Evolutionary conservation across 2,329 filamentous ascomycete species (phyloP).

Genomic region (Botrytis elliptica): DNA sequence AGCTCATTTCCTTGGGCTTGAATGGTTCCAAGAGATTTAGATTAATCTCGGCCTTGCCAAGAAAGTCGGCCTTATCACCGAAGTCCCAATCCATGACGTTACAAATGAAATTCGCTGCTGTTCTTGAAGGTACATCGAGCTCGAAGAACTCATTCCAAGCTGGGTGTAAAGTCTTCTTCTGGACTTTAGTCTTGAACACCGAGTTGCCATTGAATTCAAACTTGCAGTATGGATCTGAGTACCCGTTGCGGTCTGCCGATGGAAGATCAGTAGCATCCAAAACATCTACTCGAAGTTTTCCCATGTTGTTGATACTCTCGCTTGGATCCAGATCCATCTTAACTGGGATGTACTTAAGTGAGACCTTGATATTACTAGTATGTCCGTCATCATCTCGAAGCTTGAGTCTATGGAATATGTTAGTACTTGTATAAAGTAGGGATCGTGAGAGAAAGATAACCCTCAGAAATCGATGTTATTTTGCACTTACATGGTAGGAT

Average conservation of each 20-base stretch:
- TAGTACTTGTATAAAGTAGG: constrained; percentile 43
- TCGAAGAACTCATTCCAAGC: constrained; percentile 98
- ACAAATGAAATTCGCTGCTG: constrained; percentile 76
- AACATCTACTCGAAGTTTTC: constrained; percentile 88
- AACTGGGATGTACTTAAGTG: constrained; percentile 90
- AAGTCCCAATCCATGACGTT: constrained; percentile 96
- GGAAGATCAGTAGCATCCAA: constrained; percentile 86
- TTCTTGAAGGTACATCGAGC: constrained; percentile 76
- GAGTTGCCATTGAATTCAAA: constrained; percentile 88
- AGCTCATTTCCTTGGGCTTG: constrained; percentile 69
- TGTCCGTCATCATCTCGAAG: constrained; percentile 76
- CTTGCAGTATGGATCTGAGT: constrained; percentile 94
- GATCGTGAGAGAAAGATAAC: constrained; percentile 25
- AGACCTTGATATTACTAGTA: constrained; percentile 79
- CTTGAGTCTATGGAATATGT: constrained; percentile 81
- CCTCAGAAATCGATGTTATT: constrained; percentile 48
- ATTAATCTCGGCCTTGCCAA: constrained; percentile 76
- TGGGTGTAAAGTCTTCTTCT: constrained; percentile 95
- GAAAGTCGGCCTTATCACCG: constrained; percentile 86
- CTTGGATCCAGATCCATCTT: constrained; percentile 91
- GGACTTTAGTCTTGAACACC: constrained; percentile 89
- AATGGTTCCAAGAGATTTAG: constrained; percentile 83
- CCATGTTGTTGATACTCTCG: constrained; percentile 99
- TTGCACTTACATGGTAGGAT: constrained; percentile 21
- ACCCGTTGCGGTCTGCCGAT: constrained; percentile 91